These are phyloP conservation scores for Trametes sp. DNA, from an alignment of 1,284 basidiomycete species.

Conservation along the genomic window DNA sequence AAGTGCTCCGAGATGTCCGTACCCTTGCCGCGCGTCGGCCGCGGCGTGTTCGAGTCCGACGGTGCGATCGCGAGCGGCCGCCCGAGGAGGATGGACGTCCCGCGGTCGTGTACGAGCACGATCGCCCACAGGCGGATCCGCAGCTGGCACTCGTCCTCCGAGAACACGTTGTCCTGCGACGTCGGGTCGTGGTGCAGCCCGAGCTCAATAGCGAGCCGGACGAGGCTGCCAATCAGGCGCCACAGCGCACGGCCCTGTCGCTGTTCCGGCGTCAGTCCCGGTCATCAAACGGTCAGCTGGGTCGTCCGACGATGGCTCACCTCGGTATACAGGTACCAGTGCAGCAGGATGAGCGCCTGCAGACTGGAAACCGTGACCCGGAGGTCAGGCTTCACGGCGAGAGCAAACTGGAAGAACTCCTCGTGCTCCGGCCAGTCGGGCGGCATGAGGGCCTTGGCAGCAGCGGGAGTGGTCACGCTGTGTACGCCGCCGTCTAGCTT, in stretches of 20 bases:
- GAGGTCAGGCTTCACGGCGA: conserved; percentile 79
- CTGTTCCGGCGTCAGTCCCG: conserved; percentile 47
- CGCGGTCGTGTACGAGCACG: conserved; percentile 82
- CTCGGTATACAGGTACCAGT: conserved; percentile 89
- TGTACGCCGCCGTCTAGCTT: conserved; percentile 50
- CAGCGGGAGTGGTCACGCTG: conserved; percentile 33
- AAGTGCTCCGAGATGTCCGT: conserved; percentile 74
- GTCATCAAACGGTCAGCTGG: conserved; percentile 19
- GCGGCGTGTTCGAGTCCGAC: conserved; percentile 78
- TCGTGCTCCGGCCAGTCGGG: conserved; percentile 80
- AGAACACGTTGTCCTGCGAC: conserved; percentile 67
- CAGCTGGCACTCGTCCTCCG: conserved; percentile 74
- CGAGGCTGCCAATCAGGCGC: conserved; percentile 83
- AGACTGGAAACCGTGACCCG: conserved; percentile 80
- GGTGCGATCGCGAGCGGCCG: conserved; percentile 83
- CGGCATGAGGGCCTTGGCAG: conserved; percentile 66
- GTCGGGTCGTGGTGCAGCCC: conserved; percentile 85
- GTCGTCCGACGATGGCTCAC: conserved; percentile 47
- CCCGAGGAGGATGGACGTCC: conserved; percentile 83
- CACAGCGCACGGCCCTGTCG: conserved; percentile 84
- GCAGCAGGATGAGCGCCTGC: conserved; percentile 80
- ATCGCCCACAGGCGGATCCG: conserved; percentile 84
- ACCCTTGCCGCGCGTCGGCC: conserved; percentile 59
- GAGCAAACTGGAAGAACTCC: conserved; percentile 80
- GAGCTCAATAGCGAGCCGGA: conserved; percentile 79